Percentiles rank a stretch among this genome's conserved stretches.
These are phyloP conservation scores for Trichomonas gallinae DNA, from an alignment of 208 protist genomes.

Conservation along the genomic window DNA sequence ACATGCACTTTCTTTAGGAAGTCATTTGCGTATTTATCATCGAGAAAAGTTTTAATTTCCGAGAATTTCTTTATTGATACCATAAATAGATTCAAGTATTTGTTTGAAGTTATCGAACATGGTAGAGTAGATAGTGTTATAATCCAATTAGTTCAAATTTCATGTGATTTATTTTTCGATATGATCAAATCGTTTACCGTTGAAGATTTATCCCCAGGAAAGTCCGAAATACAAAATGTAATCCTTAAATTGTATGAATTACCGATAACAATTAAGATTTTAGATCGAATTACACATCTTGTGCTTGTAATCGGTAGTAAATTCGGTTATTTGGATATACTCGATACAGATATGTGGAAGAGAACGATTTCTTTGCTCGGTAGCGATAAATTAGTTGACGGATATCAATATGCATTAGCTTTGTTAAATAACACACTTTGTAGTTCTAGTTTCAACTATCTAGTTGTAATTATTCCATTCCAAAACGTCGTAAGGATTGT, in stretches of 20 bases:
- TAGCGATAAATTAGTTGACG: neutral
- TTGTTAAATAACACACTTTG: neutral
- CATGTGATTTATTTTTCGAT: neutral
- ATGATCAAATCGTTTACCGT: neutral
- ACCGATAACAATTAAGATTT: neutral
- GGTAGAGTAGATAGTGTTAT: neutral
- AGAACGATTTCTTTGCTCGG: neutral
- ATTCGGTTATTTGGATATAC: neutral
- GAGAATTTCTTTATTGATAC: neutral
- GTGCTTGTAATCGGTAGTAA: neutral
- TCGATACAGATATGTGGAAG: neutral
- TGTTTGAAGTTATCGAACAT: neutral
- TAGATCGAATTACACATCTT: neutral
- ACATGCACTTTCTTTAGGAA: too few relatives aligned
- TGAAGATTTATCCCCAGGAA: neutral
- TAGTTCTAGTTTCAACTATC: neutral
- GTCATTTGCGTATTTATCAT: too few relatives aligned
- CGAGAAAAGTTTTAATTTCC: neutral
- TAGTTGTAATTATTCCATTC: neutral
- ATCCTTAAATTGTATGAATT: neutral
- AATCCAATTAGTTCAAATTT: neutral
- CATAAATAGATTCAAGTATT: neutral
- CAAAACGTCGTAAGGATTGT: neutral
- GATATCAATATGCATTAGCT: neutral
- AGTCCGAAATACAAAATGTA: neutral